Conservation (phyloP, 148 eudicot species). For the Talinum fruticosum region DNA sequence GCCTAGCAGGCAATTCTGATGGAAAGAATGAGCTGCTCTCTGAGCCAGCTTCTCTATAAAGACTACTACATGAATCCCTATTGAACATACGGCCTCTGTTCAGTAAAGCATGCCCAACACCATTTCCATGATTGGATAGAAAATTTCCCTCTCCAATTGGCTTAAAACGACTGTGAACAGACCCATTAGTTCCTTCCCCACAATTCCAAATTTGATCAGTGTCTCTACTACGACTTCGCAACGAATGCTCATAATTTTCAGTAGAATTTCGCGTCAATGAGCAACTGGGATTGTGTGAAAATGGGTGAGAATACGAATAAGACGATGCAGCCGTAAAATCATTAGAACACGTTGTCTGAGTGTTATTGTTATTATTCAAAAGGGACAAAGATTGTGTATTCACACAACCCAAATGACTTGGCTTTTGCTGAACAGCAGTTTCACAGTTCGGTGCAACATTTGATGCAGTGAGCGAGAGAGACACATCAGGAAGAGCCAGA, state of each 20-base stretch:
- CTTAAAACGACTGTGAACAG: slow-evolving; percentile 87
- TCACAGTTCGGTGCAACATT: slow-evolving; percentile 38
- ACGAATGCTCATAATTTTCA: slow-evolving; percentile 59
- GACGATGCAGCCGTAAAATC: slow-evolving; percentile 64
- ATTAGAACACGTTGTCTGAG: slow-evolving; percentile 59
- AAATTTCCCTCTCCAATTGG: slow-evolving; percentile 70
- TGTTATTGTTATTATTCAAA: slow-evolving; percentile 43
- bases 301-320: slow-evolving; percentile 58
- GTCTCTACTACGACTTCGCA: slow-evolving; percentile 59
- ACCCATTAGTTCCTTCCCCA: slow-evolving; percentile 91
- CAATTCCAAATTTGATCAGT: slow-evolving; percentile 73
- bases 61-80: slow-evolving; percentile 46
- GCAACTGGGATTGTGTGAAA: slow-evolving; percentile 85
- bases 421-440: slow-evolving; percentile 19
- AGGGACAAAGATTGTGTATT: slow-evolving; percentile 53
- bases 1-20: slow-evolving; percentile 72
- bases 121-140: slow-evolving; percentile 44
- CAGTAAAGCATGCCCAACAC: slow-evolving; percentile 42
- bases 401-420: slow-evolving; percentile 26
- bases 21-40: slow-evolving; percentile 66
- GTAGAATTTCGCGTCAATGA: slow-evolving; percentile 74
- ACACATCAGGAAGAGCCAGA: slow-evolving; percentile 65
- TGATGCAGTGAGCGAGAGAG: slow-evolving; percentile 62
- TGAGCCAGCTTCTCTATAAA: slow-evolving; percentile 47
- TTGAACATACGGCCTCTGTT: slow-evolving; percentile 39